phyloP scores from a whole-genome alignment of 345 rosid genomes.

The Syzygium jambos region DNA sequence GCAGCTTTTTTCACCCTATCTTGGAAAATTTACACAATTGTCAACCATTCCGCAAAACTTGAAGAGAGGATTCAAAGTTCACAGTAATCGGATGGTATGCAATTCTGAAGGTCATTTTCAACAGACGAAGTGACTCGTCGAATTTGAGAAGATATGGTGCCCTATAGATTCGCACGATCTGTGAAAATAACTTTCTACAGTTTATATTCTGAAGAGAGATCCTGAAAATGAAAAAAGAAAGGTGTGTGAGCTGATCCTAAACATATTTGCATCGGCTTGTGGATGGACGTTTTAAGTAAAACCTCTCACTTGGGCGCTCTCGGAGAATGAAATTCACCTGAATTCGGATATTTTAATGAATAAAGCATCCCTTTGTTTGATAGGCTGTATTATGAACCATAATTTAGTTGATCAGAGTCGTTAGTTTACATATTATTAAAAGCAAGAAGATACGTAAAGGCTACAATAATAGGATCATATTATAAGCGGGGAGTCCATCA shows the following conservation, averaged over 20 bases:
- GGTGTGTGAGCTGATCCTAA: not conserved
- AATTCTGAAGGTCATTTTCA: not conserved
- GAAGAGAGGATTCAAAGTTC: not conserved
- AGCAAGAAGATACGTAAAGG: not conserved
- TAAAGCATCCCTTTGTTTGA: not conserved
- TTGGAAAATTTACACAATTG: not conserved
- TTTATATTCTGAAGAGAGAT: not conserved
- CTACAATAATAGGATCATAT: not conserved
- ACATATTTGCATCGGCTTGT: not conserved
- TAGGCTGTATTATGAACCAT: not conserved
- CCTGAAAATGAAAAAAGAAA: not conserved
- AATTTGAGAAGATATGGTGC: not conserved
- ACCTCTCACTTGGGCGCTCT: not conserved
- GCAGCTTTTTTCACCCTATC: not conserved
- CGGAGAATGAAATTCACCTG: not conserved
- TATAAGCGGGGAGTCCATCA: not conserved
- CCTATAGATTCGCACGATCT: not conserved
- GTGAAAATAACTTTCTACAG: not conserved
- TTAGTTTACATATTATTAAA: not conserved
- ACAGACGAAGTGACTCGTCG: not conserved
- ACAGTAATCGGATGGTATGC: not conserved
- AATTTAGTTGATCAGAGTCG: not conserved
- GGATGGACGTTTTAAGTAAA: not conserved
- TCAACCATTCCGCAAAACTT: not conserved
- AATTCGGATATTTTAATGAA: not conserved